phyloP scores from a whole-genome alignment of 768 basidiomycete genomes.

The Infundibulicybe gibba region DNA sequence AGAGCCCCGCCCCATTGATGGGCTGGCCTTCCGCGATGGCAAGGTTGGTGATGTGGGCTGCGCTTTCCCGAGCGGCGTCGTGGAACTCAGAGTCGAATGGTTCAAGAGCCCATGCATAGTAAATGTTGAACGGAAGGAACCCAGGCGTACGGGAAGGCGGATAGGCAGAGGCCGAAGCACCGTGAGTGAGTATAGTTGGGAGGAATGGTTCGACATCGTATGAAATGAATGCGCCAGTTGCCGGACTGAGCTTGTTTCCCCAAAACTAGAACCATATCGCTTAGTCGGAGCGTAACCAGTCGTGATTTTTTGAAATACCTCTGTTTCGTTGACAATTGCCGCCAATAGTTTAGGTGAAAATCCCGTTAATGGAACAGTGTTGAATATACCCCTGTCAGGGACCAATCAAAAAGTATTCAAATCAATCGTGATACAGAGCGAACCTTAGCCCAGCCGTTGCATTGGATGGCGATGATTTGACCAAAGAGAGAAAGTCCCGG shows the following conservation, averaged over 20 bases:
- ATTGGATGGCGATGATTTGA: slow-evolving; percentile 32
- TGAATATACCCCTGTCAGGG: slow-evolving; percentile 31
- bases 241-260: no score
- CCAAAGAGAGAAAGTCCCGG: slow-evolving; percentile 36
- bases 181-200: slow-evolving; percentile 31
- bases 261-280: no score
- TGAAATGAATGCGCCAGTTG: slow-evolving; percentile 26
- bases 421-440: slow-evolving; percentile 2
- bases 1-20: slow-evolving; percentile 33
- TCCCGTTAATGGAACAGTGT: slow-evolving; percentile 5
- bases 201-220: slow-evolving; percentile 52
- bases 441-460: slow-evolving; percentile 23
- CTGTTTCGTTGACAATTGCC: neutral
- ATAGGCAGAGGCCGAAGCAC: slow-evolving; percentile 34
- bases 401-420: slow-evolving; percentile 3
- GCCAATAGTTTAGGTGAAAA: slow-evolving; percentile 34
- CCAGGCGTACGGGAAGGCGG: slow-evolving; percentile 34
- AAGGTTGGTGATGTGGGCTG: slow-evolving; percentile 32
- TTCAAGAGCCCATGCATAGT: slow-evolving; percentile 40
- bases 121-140: slow-evolving; percentile 44
- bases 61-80: slow-evolving; percentile 34
- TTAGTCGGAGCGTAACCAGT: no score
- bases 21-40: slow-evolving; percentile 37
- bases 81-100: slow-evolving; percentile 36
- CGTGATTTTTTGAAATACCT: neutral